These are phyloP conservation scores for Aspergillus nidulans DNA, from an alignment of 495 filamentous ascomycete genomes.

Conservation along the genomic window DNA sequence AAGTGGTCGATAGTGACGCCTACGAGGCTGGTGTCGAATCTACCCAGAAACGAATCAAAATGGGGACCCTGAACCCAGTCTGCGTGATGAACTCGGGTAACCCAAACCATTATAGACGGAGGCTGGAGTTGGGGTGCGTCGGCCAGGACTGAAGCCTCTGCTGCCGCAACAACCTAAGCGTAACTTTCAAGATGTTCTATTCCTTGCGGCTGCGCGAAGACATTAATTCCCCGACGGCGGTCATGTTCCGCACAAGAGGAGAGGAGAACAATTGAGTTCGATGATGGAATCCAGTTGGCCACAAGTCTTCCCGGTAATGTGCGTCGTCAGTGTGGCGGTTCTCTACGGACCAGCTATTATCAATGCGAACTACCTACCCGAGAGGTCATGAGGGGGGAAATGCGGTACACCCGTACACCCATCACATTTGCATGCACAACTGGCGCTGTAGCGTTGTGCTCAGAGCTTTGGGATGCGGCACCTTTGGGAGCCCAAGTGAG, in stretches of 20 bases:
- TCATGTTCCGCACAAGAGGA: constrained; percentile 41
- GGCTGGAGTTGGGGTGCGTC: constrained; percentile 51
- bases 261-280: constrained; percentile 27
- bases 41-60: constrained; percentile 5
- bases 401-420: constrained; percentile 46
- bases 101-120: constrained; percentile 46
- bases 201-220: constrained; percentile 47
- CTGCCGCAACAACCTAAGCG: constrained; percentile 55
- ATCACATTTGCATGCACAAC: constrained; percentile 50
- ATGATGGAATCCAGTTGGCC: constrained; percentile 33
- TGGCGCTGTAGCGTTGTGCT: constrained; percentile 54
- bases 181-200: constrained; percentile 54
- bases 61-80: constrained; percentile 28
- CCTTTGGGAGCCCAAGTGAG: constrained; percentile 54
- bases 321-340: constrained; percentile 57
- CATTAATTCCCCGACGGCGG: constrained; percentile 57
- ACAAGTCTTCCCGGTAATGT: constrained; percentile 44
- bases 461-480: constrained; percentile 65
- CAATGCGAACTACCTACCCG: constrained; percentile 16
- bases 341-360: constrained; percentile 41
- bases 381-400: constrained; percentile 52
- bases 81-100: constrained; percentile 62
- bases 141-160: constrained; percentile 67
- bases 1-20: constrained; percentile 47
- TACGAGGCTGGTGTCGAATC: constrained; percentile 47